Conservation (phyloP, 2,329 filamentous ascomycete species). For the Penicillium hordei region DNA sequence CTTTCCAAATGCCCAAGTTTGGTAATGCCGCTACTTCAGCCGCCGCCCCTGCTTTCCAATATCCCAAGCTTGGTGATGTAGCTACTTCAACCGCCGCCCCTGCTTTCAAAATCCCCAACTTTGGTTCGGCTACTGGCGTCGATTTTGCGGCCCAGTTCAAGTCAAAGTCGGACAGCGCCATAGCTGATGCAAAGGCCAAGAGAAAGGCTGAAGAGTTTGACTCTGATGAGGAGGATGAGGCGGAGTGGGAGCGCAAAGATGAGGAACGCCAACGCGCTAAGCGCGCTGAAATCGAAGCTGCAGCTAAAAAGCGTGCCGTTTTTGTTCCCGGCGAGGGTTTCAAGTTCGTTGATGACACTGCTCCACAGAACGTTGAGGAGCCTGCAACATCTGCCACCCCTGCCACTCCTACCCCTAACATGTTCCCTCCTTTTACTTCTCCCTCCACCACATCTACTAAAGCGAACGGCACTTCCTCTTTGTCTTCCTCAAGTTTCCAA, state of each 20-base stretch:
- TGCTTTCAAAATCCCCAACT: conserved; percentile 31
- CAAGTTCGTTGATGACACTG: conserved; percentile 30
- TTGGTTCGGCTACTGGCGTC: conserved; percentile 25
- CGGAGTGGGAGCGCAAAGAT: conserved; percentile 49
- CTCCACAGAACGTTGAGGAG: conserved; percentile 1
- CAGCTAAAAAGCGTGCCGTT: conserved; percentile 33
- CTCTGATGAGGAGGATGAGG: conserved; percentile 53
- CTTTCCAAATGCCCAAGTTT: conserved; percentile 33
- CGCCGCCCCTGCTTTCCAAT: conserved; percentile 10
- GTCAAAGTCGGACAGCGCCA: conserved; percentile 39
- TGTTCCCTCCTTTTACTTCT: background rate
- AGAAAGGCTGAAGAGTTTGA: conserved; percentile 54
- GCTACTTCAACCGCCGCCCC: background rate
- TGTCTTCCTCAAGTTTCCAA: background rate
- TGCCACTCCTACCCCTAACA: background rate
- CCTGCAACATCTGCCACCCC: conserved; percentile 1
- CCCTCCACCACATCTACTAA: background rate
- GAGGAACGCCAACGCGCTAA: conserved; percentile 49
- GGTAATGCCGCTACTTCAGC: conserved; percentile 21
- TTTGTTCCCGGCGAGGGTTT: conserved; percentile 37
- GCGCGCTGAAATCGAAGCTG: conserved; percentile 42
- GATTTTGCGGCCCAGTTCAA: conserved; percentile 48
- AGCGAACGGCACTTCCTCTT: background rate
- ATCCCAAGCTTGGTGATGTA: background rate
- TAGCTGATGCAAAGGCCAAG: conserved; percentile 48